Conservation (phyloP, 1,284 basidiomycete species). For the Ustilago bromivora region DNA sequence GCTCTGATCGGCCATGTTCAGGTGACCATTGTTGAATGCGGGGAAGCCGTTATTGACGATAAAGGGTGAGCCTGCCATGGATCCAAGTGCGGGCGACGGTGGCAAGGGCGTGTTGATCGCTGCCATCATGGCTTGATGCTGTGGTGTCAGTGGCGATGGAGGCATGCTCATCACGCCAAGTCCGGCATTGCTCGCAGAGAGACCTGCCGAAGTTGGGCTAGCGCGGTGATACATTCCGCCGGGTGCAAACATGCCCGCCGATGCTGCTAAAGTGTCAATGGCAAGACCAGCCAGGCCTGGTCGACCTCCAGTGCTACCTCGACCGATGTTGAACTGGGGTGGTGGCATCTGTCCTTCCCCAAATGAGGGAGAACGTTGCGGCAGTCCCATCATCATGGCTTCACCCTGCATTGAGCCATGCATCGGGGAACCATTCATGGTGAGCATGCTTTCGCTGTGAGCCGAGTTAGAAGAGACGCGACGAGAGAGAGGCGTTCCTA, state of each 20-base stretch:
- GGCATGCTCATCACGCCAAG: slow-evolving; percentile 55
- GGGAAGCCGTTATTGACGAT: slow-evolving; percentile 33
- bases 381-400: slow-evolving; percentile 27
- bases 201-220: slow-evolving; percentile 42
- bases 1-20: slow-evolving; percentile 29
- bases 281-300: slow-evolving; percentile 38
- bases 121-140: slow-evolving; percentile 55
- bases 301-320: slow-evolving; percentile 15
- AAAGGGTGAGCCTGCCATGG: slow-evolving; percentile 25
- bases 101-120: slow-evolving; percentile 63
- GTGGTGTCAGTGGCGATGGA: slow-evolving; percentile 44
- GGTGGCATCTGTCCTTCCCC: slow-evolving; percentile 51
- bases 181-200: slow-evolving; percentile 44
- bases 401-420: slow-evolving; percentile 46
- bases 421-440: slow-evolving; percentile 43
- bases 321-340: slow-evolving; percentile 38
- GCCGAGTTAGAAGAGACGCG: slow-evolving; percentile 48
- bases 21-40: slow-evolving; percentile 13
- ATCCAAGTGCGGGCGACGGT: slow-evolving; percentile 55
- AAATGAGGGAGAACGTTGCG: slow-evolving; percentile 42
- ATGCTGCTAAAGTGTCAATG: slow-evolving; percentile 50
- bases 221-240: slow-evolving; percentile 30
- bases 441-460: slow-evolving; percentile 47
- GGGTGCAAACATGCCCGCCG: slow-evolving; percentile 30
- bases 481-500: slow-evolving; percentile 36